A percentile compares a stretch with the other conserved stretches of the same genome.
Conservation (phyloP, 2,329 filamentous ascomycete genomes). For the Leptodontidium sp. region DNA sequence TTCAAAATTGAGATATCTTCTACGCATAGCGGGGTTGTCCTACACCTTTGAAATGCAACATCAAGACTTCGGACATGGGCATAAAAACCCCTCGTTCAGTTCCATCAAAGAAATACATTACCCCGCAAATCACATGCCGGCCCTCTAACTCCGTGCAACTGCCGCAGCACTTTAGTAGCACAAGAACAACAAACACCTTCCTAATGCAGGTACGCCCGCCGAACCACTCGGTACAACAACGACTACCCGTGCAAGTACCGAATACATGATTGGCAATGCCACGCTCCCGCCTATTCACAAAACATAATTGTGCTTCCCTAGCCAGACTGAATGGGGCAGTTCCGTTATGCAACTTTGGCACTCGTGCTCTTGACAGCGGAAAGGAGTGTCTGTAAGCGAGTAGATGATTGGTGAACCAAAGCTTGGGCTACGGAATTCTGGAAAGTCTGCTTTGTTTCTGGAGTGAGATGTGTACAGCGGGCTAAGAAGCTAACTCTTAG, state of each 20-base stretch:
- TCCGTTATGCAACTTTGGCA: neutral
- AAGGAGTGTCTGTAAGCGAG: neutral
- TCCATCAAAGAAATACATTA: neutral
- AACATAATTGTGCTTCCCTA: neutral
- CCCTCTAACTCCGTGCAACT: neutral
- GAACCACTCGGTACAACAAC: neutral
- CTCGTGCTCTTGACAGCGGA: neutral
- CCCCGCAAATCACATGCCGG: constrained; percentile 11
- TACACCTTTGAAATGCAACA: no score
- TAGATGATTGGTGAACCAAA: neutral
- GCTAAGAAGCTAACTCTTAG: neutral
- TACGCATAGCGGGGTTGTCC: no score
- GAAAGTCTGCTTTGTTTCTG: neutral
- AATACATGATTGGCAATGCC: neutral
- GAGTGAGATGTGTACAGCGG: neutral
- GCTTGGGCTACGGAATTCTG: neutral
- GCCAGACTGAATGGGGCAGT: neutral
- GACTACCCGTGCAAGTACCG: constrained; percentile 2
- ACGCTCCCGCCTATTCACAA: neutral
- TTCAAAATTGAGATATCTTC: no score
- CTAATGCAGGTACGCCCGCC: constrained; percentile 14
- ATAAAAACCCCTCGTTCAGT: no score
- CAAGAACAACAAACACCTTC: neutral
- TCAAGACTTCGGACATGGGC: no score
- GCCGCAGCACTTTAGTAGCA: neutral